Evolutionary conservation across 352 stramenopile species (phyloP), one percentile per base, ranked within the genome.

Genomic region (Phytophthora ohioensis): DNA sequence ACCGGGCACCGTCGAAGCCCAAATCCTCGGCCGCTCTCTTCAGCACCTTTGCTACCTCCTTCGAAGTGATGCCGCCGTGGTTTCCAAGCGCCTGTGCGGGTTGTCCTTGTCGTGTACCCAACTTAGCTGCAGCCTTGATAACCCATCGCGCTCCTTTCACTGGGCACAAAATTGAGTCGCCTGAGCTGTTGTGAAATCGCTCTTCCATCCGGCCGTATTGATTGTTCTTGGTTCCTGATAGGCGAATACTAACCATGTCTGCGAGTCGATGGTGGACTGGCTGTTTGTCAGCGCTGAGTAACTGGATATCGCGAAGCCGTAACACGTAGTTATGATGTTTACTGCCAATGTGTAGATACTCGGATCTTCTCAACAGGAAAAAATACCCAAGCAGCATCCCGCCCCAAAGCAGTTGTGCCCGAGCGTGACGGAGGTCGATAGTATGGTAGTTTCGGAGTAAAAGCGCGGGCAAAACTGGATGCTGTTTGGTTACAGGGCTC

Each of bases 371-470:
- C 9, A 43, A 43, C 38, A 43, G 8, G 38, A 43, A 43, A 55
- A 70, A 78, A 52, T 42, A 78, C 2, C 7, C 69, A 27, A 76
- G 41, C 2, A 76, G 17, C 6, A 72, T 27, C 27, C 55, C 38
- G 36, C 56, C 69, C 69, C 69, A 77, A 17, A 69, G 12, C 5
- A 73, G 54, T 17, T 65, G 64, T 1, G 63, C 53, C 1, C 58
- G 58, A 4, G 63, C 42, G 2, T 52, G 10, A 2, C 17, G 10
- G 0, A 67, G 6, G 46, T 71, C 45, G 3, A 67, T 5, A 0
- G 4, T 8, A 6, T n/a, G 15, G 1, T 30, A 34, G 0, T 69
- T 35, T 1, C n/a, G 4, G 5, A 49, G 61, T 5, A 78, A 49
- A 4, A 71, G 47, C 17, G 39, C 13, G 54, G 49, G 31, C 1